Evolutionary conservation across 2,329 filamentous ascomycete genomes (phyloP).

Genomic region (Phaeoacremonium minimum): DNA sequence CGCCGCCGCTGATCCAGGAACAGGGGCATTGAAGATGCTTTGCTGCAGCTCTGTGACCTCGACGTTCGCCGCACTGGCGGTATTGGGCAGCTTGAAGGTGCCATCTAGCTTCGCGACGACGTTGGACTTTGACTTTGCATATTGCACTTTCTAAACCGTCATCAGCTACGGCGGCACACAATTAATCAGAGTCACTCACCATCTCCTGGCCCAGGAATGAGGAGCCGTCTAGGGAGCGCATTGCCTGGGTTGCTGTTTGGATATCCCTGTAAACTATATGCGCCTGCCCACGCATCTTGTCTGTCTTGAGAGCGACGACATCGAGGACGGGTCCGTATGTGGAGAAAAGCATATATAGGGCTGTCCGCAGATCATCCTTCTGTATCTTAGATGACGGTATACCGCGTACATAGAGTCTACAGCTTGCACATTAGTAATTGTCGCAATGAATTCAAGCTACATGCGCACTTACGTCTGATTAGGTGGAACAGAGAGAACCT

Average conservation of each 20-base stretch:
- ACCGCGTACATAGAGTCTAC: constrained; percentile 82
- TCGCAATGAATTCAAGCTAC: too few species aligned
- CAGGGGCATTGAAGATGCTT: constrained; percentile 71
- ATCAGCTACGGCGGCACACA: constrained; percentile 3
- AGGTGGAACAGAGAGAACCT: constrained; percentile 54
- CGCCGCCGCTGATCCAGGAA: constrained; percentile 43
- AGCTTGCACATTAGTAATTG: too few species aligned
- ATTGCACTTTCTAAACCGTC: constrained; percentile 70
- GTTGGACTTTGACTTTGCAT: constrained; percentile 85
- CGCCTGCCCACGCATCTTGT: constrained; percentile 93
- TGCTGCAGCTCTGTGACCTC: constrained; percentile 72
- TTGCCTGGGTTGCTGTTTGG: constrained; percentile 87
- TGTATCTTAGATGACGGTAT: constrained; percentile 82
- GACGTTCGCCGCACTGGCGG: constrained; percentile 45
- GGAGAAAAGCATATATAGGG: constrained; percentile 89
- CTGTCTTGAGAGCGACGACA: constrained; percentile 82
- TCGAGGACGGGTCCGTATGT: constrained; percentile 92
- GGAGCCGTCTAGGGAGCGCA: constrained; percentile 83
- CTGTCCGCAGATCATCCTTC: constrained; percentile 80
- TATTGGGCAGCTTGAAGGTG: constrained; percentile 69
- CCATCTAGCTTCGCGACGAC: constrained; percentile 88
- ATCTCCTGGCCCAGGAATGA: constrained; percentile 81
- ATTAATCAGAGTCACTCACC: constrained; percentile 50
- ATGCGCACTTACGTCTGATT: constrained; percentile 69
- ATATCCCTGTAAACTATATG: constrained; percentile 88